Evolutionary conservation across 2,329 filamentous ascomycete species (phyloP).

Genomic region (Diaporthe velutina): DNA sequence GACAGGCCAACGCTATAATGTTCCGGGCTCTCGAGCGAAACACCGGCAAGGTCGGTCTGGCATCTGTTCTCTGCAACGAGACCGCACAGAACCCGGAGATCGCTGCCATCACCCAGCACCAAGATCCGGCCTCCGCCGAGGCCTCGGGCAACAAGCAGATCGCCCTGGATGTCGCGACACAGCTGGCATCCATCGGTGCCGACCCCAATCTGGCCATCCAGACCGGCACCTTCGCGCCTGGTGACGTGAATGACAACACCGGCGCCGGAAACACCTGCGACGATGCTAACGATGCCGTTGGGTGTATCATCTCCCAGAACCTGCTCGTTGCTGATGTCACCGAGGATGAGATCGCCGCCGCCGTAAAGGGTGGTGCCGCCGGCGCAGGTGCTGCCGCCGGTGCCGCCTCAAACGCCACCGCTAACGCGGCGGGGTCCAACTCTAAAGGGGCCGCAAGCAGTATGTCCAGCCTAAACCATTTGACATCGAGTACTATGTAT

Average conservation of each 20-base stretch:
- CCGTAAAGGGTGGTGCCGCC: slow-evolving; percentile 52
- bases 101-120: slow-evolving; percentile 72
- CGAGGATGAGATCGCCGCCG: slow-evolving; percentile 65
- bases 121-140: slow-evolving; percentile 73
- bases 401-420: slow-evolving; percentile 26
- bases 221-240: slow-evolving; percentile 73
- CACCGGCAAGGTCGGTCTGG: slow-evolving; percentile 67
- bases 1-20: slow-evolving; percentile 65
- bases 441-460: slow-evolving; percentile 41
- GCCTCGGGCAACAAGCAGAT: slow-evolving; percentile 73
- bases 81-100: slow-evolving; percentile 75
- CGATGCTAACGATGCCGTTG: slow-evolving; percentile 59
- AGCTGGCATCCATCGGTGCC: slow-evolving; percentile 72
- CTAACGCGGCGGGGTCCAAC: not conserved
- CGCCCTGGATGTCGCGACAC: slow-evolving; percentile 68
- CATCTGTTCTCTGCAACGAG: slow-evolving; percentile 69
- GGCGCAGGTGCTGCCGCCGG: not conserved
- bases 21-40: slow-evolving; percentile 71
- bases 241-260: slow-evolving; percentile 45
- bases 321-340: slow-evolving; percentile 67
- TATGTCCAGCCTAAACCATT: not conserved
- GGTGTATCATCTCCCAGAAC: slow-evolving; percentile 69
- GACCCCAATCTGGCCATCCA: slow-evolving; percentile 72
- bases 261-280: slow-evolving; percentile 66
- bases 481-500: not conserved